These are phyloP conservation scores for Arthrobotrys iridis DNA, from an alignment of 2,329 filamentous ascomycete species.

Conservation along the genomic window DNA sequence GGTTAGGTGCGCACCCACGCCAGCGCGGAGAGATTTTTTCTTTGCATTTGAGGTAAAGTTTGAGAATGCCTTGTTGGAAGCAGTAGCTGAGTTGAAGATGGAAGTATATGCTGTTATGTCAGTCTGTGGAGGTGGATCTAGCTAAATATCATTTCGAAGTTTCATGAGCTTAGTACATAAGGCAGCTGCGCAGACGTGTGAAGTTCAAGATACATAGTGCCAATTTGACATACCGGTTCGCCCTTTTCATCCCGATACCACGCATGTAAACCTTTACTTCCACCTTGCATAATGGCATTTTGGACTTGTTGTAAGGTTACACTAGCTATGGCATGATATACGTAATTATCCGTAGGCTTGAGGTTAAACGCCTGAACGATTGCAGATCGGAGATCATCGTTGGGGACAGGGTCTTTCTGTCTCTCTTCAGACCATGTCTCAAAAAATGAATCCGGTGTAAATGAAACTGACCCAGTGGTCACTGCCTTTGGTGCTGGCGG, in stretches of 20 bases:
- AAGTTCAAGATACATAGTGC: neutral
- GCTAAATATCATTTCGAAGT: conserved; percentile 54
- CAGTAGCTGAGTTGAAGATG: conserved; percentile 72
- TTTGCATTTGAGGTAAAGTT: conserved; percentile 73
- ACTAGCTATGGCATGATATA: conserved; percentile 66
- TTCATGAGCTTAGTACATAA: conserved; percentile 42
- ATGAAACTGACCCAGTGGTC: conserved; percentile 63
- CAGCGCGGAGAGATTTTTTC: conserved; percentile 70
- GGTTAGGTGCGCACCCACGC: conserved; percentile 66
- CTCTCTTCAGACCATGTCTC: conserved; percentile 62
- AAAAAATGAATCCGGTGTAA: conserved; percentile 65
- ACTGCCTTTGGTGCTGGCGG: conserved; percentile 25
- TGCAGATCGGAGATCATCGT: conserved; percentile 64
- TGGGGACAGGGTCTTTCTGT: conserved; percentile 60
- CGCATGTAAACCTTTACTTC: conserved; percentile 64
- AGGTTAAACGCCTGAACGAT: conserved; percentile 66
- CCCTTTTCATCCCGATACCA: conserved; percentile 65
- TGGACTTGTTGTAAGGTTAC: conserved; percentile 67
- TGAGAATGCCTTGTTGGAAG: conserved; percentile 71
- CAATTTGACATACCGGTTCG: conserved; percentile 59
- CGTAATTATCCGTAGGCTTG: conserved; percentile 63
- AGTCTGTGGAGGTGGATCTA: conserved; percentile 64
- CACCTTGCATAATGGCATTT: conserved; percentile 64
- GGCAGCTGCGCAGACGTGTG: no score
- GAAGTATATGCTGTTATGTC: conserved; percentile 75